Evolutionary conservation across 257 asterid species (phyloP), one percentile per base, ranked within the genome.

Genomic region (Coffea canephora): DNA sequence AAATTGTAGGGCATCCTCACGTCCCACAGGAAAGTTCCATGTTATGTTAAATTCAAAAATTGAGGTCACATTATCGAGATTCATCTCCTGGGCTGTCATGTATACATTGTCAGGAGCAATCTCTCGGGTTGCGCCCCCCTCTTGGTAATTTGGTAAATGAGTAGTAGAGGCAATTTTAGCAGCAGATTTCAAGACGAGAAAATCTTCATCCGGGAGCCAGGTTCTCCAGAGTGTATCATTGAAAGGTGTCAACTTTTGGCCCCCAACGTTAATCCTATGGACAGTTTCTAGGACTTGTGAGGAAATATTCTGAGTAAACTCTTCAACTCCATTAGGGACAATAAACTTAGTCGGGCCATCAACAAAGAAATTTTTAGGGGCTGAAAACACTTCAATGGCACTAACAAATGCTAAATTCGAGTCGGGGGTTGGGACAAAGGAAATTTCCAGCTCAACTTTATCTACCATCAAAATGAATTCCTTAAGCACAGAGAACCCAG

Each of bases 261-360:
- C 98, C 13, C 98, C 98, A 74, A 94, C 97, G 48, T 94, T 94
- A 78, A 94, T 82, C 87, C 97, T 85, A 85, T 92, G 95, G 78
- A 92, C 87, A 78, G 97, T 94, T 86, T 91, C 93, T 14, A 91
- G 70, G 27, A 85, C 81, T 45, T 86, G 91, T 13, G 85, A 86
- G 4, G 97, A 85, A 72, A 91, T 41, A 77, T 92, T 92, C 90
- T 88, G 93, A 75, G 82, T 87, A 65, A 89, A 94, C 80, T 87
- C 96, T 50, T 55, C 57, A 79, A 89, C 69, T 31, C 92, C 95
- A 54, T 72, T 77, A 50, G 89, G 89, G 16, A 83, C 81, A 78
- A 91, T 79, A 76, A 92, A 75, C 11, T 84, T 83, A 39, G 85
- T 71, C 34, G 88, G 95, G 59, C 78, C 76, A 79, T 89, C 96